Evolutionary conservation across 345 rosid species (phyloP).

Genomic region (Leavenworthia alabamica): DNA sequence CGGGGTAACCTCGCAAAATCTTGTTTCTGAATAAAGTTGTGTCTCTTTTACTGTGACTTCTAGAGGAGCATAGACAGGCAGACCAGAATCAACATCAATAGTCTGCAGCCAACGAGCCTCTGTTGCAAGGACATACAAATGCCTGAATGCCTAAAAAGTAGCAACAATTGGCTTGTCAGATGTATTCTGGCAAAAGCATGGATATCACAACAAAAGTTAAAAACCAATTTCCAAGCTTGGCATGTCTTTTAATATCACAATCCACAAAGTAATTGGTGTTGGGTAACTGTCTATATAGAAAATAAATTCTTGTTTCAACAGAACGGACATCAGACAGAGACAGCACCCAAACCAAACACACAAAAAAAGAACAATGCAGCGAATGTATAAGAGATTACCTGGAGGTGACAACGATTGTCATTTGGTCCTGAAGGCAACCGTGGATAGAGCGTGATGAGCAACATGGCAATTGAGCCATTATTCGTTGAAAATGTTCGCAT

Average conservation of each 20-base stretch:
- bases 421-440: constrained; percentile 93
- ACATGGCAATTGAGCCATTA: constrained; percentile 75
- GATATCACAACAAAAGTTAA: constrained; percentile 9
- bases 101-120: constrained; percentile 98
- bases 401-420: constrained; percentile 99
- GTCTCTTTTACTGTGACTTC: constrained; percentile 79
- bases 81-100: constrained; percentile 90
- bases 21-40: constrained; percentile 81
- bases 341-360: background rate
- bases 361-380: background rate
- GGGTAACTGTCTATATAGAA: background rate
- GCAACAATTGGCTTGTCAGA: constrained; percentile 7
- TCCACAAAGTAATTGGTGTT: constrained; percentile 12
- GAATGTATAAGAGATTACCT: constrained; percentile 40
- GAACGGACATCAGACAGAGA: background rate
- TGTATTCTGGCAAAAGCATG: background rate
- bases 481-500: constrained; percentile 81
- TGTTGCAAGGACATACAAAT: constrained; percentile 86
- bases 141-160: constrained; percentile 83
- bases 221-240: constrained; percentile 18
- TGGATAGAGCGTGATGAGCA: constrained; percentile 85
- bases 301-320: background rate
- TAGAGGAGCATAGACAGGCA: constrained; percentile 87
- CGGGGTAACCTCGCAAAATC: constrained; percentile 80
- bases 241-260: constrained; percentile 9